Evolutionary conservation across 179 eudicot genomes (phyloP).

Genomic region (Camellia oleifera): DNA sequence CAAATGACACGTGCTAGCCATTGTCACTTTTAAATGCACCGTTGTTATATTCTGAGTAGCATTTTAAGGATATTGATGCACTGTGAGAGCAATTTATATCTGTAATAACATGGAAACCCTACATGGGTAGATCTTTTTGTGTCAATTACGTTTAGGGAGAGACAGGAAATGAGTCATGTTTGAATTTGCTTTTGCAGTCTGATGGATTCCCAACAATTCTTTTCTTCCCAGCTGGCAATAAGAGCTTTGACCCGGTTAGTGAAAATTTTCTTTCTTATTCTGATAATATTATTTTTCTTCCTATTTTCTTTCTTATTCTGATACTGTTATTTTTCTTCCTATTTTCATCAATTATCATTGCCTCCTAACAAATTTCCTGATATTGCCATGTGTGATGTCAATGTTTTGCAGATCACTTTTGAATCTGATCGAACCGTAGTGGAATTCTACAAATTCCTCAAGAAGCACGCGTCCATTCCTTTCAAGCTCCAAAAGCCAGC

Average conservation of each 20-base stretch:
- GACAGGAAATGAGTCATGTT: neutral
- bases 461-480: conserved; percentile 68
- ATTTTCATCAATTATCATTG: neutral
- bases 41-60: neutral
- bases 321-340: neutral
- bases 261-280: neutral
- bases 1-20: neutral
- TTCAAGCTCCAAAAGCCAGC: conserved; percentile 59
- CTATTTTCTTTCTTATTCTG: neutral
- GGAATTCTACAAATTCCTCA: conserved; percentile 72
- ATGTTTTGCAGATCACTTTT: conserved; percentile 45
- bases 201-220: conserved; percentile 77
- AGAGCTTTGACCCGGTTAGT: conserved; percentile 81
- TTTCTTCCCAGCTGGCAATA: conserved; percentile 85
- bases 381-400: neutral
- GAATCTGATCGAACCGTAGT: conserved; percentile 53
- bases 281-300: neutral
- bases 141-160: neutral
- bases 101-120: neutral
- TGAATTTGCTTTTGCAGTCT: conserved; percentile 27
- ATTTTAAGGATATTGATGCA: neutral
- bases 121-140: neutral
- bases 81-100: neutral
- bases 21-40: neutral
- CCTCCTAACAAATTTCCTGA: neutral